These are phyloP conservation scores for Aspergillus panamensis DNA, from an alignment of 495 filamentous ascomycete species.

Conservation along the genomic window DNA sequence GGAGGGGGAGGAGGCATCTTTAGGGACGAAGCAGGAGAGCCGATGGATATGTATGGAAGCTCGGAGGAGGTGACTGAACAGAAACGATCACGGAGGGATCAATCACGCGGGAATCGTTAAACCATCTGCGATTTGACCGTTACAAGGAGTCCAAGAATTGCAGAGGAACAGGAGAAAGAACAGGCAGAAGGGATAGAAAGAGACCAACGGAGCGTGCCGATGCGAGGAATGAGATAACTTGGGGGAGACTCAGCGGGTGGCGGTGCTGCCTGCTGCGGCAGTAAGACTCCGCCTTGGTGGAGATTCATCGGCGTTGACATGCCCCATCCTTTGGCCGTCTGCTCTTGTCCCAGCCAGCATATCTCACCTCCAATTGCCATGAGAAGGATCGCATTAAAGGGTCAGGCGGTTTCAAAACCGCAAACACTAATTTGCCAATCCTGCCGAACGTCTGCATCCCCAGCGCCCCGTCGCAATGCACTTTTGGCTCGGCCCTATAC, in stretches of 20 bases:
- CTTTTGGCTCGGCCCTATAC: constrained; percentile 24
- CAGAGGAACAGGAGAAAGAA: constrained; percentile 5
- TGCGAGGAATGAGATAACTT: neutral
- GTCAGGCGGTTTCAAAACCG: constrained; percentile 23
- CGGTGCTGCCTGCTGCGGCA: constrained; percentile 18
- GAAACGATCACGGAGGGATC: constrained; percentile 16
- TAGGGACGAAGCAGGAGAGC: constrained; percentile 9
- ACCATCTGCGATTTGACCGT: constrained; percentile 8
- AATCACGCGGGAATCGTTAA: constrained; percentile 10
- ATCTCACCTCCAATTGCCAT: constrained; percentile 21
- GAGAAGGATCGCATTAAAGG: constrained; percentile 34
- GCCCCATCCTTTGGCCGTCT: constrained; percentile 19
- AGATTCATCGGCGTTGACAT: constrained; percentile 1
- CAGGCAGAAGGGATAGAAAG: constrained; percentile 10
- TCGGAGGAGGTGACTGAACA: constrained; percentile 4
- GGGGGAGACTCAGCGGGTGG: constrained; percentile 12
- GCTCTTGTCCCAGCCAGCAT: neutral
- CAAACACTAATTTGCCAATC: constrained; percentile 37
- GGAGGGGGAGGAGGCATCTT: constrained; percentile 67
- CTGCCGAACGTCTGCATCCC: constrained; percentile 33
- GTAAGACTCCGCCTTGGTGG: constrained; percentile 22
- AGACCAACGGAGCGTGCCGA: neutral
- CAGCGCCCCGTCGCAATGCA: constrained; percentile 19
- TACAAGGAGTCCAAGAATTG: neutral
- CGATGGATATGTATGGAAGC: constrained; percentile 12